phyloP scores from a whole-genome alignment of 2,329 filamentous ascomycete genomes.

The Akanthomyces muscarius region DNA sequence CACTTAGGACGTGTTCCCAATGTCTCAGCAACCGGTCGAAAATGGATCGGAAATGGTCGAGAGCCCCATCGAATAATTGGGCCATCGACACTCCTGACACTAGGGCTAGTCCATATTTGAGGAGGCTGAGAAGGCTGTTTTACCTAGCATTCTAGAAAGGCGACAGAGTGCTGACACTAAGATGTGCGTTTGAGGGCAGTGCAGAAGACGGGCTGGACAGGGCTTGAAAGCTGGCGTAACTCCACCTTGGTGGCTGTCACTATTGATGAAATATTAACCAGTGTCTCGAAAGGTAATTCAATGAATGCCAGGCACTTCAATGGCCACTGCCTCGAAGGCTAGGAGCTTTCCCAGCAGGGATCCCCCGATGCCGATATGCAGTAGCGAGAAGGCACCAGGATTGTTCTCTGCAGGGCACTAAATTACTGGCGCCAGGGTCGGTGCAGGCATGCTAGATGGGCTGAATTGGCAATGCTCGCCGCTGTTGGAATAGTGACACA shows the following conservation, averaged over 20 bases:
- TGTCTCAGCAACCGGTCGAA: slow-evolving; percentile 31
- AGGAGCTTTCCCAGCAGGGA: not conserved
- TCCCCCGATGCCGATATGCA: slow-evolving; percentile 7
- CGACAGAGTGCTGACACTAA: slow-evolving; percentile 11
- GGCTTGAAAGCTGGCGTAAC: not conserved
- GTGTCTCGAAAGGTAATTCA: not conserved
- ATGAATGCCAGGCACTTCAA: not conserved
- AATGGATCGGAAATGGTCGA: slow-evolving; percentile 29
- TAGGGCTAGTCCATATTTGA: slow-evolving; percentile 1
- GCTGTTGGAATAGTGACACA: not conserved
- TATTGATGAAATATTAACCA: not conserved
- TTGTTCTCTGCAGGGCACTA: not conserved
- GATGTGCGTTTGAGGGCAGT: not conserved
- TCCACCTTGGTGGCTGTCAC: slow-evolving; percentile 4
- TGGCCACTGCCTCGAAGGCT: not conserved
- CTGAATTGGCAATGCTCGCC: not conserved
- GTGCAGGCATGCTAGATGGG: not conserved
- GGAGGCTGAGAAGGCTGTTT: slow-evolving; percentile 1
- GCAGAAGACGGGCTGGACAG: not conserved
- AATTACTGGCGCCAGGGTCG: not conserved
- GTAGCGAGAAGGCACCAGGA: not conserved
- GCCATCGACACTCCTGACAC: not conserved
- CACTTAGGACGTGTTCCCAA: slow-evolving; percentile 21
- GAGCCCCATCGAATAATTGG: slow-evolving; percentile 11
- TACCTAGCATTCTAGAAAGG: slow-evolving; percentile 14